Evolutionary conservation across 2,329 filamentous ascomycete genomes (phyloP).

Genomic region (Torrubiella hemipterigena): DNA sequence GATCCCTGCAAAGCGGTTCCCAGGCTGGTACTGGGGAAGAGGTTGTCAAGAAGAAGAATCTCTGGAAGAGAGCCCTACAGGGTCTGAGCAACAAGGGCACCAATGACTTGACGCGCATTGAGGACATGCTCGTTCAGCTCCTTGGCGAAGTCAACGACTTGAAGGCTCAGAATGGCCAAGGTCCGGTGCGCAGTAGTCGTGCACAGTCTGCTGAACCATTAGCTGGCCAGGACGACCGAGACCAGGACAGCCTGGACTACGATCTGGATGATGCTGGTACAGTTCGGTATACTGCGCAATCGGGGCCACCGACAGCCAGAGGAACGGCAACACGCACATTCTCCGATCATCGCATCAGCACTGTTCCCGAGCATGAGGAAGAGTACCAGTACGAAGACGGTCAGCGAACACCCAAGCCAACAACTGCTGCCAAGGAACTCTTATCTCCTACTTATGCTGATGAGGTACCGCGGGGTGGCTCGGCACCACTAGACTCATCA

Average conservation of each 20-base stretch:
- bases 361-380: slow-evolving; percentile 73
- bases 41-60: slow-evolving; percentile 69
- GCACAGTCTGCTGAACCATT: slow-evolving; percentile 57
- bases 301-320: slow-evolving; percentile 42
- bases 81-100: slow-evolving; percentile 79
- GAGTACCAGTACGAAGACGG: slow-evolving; percentile 52
- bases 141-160: slow-evolving; percentile 83
- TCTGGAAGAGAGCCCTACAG: slow-evolving; percentile 91
- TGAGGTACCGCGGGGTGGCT: slow-evolving; percentile 33
- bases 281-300: slow-evolving; percentile 60
- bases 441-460: slow-evolving; percentile 46
- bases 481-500: slow-evolving; percentile 44
- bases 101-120: slow-evolving; percentile 78
- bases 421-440: slow-evolving; percentile 39
- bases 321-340: slow-evolving; percentile 40
- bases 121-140: slow-evolving; percentile 84
- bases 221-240: slow-evolving; percentile 48
- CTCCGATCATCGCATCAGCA: slow-evolving; percentile 77
- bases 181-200: slow-evolving; percentile 34
- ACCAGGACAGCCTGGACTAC: slow-evolving; percentile 63
- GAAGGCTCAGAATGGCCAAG: slow-evolving; percentile 44
- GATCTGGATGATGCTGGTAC: slow-evolving; percentile 71
- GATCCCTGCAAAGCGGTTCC: slow-evolving; percentile 45
- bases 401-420: slow-evolving; percentile 13
- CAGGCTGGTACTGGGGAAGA: slow-evolving; percentile 44